Evolutionary conservation across 78 protist genomes (phyloP).

Genomic region (Dictyostelium capitatum): DNA sequence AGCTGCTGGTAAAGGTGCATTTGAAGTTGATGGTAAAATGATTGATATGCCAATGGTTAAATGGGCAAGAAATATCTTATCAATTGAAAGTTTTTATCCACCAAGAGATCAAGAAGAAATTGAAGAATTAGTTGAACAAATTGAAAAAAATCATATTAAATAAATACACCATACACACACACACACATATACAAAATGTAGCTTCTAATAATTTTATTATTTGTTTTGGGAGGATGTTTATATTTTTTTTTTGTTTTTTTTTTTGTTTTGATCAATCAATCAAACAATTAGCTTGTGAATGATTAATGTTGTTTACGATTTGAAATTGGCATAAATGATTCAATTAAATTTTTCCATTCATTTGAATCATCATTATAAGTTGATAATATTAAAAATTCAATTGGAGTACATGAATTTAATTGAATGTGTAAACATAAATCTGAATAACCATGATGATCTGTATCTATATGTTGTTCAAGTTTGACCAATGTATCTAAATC

Average conservation of each 20-base stretch:
- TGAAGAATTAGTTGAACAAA: not conserved
- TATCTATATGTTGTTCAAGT: not conserved
- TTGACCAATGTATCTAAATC: not conserved
- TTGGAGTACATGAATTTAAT: not conserved
- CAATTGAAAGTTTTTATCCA: constrained; percentile 66
- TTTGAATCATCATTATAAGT: constrained; percentile 10
- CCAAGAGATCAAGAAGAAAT: constrained; percentile 41
- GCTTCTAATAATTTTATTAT: too few species aligned
- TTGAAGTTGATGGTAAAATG: constrained; percentile 87
- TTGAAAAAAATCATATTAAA: not conserved
- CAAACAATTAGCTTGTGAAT: too few species aligned
- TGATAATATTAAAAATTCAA: not conserved
- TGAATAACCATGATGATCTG: not conserved
- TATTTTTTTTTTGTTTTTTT: too few species aligned
- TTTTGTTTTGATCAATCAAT: too few species aligned
- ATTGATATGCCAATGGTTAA: constrained; percentile 85
- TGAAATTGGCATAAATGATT: constrained; percentile 36
- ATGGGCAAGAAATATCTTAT: constrained; percentile 67
- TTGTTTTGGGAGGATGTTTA: too few species aligned
- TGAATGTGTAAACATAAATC: constrained; percentile 7
- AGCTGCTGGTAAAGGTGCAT: constrained; percentile 80
- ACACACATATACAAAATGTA: too few species aligned
- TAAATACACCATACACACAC: too few species aligned
- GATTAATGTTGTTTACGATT: not conserved
- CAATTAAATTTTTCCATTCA: constrained; percentile 46